These are phyloP conservation scores for Pythium phragmiticola DNA, from an alignment of 352 stramenopile species.

Conservation along the genomic window DNA sequence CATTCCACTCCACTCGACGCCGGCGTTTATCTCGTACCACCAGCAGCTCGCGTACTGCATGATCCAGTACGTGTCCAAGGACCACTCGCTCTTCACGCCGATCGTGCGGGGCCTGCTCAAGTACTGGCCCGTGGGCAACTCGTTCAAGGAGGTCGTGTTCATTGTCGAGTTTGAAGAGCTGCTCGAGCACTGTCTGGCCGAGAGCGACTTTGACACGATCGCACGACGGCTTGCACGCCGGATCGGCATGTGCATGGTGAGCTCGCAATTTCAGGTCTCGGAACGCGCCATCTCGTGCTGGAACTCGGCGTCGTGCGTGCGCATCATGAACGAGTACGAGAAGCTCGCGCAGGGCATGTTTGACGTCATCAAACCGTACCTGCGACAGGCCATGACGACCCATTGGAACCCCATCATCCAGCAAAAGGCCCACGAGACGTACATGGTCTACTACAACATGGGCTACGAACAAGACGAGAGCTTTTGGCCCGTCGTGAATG, in stretches of 20 bases:
- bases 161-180: slow-evolving; percentile 89
- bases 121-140: slow-evolving; percentile 87
- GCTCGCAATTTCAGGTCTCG: slow-evolving; percentile 83
- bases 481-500: slow-evolving; percentile 29
- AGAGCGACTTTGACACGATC: slow-evolving; percentile 74
- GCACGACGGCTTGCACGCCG: slow-evolving; percentile 53
- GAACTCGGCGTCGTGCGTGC: slow-evolving; percentile 73
- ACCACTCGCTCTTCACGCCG: slow-evolving; percentile 82
- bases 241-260: slow-evolving; percentile 77
- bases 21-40: slow-evolving; percentile 86
- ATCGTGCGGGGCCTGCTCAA: slow-evolving; percentile 78
- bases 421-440: slow-evolving; percentile 83
- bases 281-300: slow-evolving; percentile 84
- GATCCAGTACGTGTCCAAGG: slow-evolving; percentile 89
- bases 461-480: slow-evolving; percentile 78
- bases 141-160: slow-evolving; percentile 89
- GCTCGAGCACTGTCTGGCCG: slow-evolving; percentile 82
- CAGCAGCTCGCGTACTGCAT: slow-evolving; percentile 89
- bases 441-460: slow-evolving; percentile 90
- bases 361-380: slow-evolving; percentile 72
- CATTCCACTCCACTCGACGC: slow-evolving; percentile 83
- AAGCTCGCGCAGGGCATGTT: slow-evolving; percentile 85
- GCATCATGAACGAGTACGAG: slow-evolving; percentile 90
- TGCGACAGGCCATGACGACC: slow-evolving; percentile 45
- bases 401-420: slow-evolving; percentile 87